Evolutionary conservation across 73 alveolate species (phyloP).

Genomic region (Paramecium bursaria): DNA sequence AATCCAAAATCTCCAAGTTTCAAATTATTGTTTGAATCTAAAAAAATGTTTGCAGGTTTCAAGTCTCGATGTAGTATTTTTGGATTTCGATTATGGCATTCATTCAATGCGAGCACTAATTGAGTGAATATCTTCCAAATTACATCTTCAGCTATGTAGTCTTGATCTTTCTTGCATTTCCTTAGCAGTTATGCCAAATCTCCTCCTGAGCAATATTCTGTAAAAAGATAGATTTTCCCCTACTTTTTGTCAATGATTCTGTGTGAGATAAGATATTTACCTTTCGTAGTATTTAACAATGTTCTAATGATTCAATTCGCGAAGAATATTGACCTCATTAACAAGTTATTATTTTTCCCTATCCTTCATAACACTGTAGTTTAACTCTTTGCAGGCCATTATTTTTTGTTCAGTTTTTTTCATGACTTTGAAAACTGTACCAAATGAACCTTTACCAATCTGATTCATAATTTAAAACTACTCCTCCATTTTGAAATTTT

Average conservation of each 20-base stretch:
- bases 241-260: constrained; percentile 87
- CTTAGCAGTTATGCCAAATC: constrained; percentile 89
- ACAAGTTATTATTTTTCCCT: constrained; percentile 92
- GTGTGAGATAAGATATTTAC: neutral
- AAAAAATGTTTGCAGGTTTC: constrained; percentile 94
- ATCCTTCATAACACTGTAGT: constrained; percentile 93
- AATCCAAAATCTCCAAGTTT: constrained; percentile 98
- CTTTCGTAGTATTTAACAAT: constrained; percentile 94
- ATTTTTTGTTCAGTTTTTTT: constrained; percentile 89
- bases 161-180: constrained; percentile 88
- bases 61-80: constrained; percentile 95
- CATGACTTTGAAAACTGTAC: constrained; percentile 88
- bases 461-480: too few species aligned
- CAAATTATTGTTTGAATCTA: constrained; percentile 88
- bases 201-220: constrained; percentile 97
- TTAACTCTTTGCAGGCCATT: constrained; percentile 94
- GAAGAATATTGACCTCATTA: constrained; percentile 91
- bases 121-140: constrained; percentile 96
- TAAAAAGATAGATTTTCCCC: constrained; percentile 88
- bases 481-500: too few species aligned
- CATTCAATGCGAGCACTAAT: constrained; percentile 90
- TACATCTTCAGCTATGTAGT: constrained; percentile 93
- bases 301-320: constrained; percentile 94
- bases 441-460: constrained; percentile 97
- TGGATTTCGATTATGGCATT: constrained; percentile 90